These are phyloP conservation scores for Coriolopsis trogii DNA, from an alignment of 1,284 basidiomycete species.

Conservation along the genomic window DNA sequence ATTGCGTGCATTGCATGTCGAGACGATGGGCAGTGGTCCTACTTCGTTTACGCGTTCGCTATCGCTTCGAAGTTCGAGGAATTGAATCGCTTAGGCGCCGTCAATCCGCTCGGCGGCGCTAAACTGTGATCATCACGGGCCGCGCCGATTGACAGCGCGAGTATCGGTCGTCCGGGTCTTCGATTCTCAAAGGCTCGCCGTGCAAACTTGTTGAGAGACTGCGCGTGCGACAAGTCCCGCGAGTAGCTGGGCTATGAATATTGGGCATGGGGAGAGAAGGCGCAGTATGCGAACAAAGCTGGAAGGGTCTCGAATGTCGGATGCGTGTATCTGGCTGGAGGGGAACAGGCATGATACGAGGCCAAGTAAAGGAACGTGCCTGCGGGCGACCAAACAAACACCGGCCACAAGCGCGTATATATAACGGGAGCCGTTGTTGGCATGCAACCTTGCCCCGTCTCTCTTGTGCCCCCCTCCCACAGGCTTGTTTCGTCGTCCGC, in stretches of 20 bases:
- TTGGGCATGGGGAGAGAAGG: neutral
- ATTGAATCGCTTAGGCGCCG: no score
- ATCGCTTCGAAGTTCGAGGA: no score
- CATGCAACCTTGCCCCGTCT: constrained; percentile 21
- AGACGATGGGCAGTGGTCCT: no score
- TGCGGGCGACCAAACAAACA: constrained; percentile 27
- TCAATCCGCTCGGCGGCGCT: no score
- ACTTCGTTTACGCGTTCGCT: no score
- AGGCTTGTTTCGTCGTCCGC: constrained; percentile 22
- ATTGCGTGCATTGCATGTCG: no score
- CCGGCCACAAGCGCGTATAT: constrained; percentile 24
- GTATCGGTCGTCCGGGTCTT: neutral
- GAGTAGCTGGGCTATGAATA: neutral
- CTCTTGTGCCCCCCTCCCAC: constrained; percentile 26
- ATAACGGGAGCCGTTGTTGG: constrained; percentile 15
- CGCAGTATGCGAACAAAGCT: neutral
- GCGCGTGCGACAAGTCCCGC: neutral
- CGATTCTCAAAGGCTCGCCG: neutral
- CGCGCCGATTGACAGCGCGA: neutral
- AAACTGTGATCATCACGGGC: constrained; percentile 5
- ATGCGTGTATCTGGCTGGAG: no score
- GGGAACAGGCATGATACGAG: constrained; percentile 4
- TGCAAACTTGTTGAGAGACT: neutral
- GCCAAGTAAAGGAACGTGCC: constrained; percentile 13
- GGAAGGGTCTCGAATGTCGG: constrained; percentile 8